Evolutionary conservation across 2,329 filamentous ascomycete genomes (phyloP), one percentile per base, ranked within the genome.

Genomic region (Arachnomyces sp.): DNA sequence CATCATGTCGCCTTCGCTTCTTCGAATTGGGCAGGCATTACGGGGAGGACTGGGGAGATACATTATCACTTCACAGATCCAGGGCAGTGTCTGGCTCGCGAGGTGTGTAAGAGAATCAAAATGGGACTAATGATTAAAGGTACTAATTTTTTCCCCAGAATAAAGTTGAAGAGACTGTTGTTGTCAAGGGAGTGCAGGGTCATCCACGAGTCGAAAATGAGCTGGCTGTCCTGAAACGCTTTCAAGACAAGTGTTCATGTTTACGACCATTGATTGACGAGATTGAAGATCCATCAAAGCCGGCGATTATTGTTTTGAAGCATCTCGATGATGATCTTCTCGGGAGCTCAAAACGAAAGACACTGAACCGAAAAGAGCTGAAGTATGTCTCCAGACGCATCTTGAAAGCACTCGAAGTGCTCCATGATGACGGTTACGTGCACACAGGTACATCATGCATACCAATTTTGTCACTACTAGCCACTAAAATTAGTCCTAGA

Each of bases 211-310:
- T 59, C 29, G 43, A 52, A 29, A 54, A 56, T 40, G 53, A 58
- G 51, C 34, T 52, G 41, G 35, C 55, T 34, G 38, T 57, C 9
- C 51, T 59, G n/a, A 46, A 42, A 40, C 37, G 45, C 35, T 52
- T 54, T 18, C 52, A 58, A 34, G 35, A 47, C 29, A n/a, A 46
- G 30, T 51, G 48, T 7, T 48, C 42, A 2, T 52, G 34, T 37
- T 38, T 57, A 28, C 50, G 53, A 18, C 55, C 52, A 11, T 35
- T 61, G 29, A 42, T 56, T 6, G 56, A 60, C 45, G 52, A 54
- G 21, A 54, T 55, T 25, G 44, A 52, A 9, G 48, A 57, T 14
- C 52, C 47, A 2, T 36, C 44, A 32, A 14, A 40, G 6, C 53
- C 51, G 28, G 28, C 43, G 6, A 45, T 49, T 11, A 53, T 60